These are phyloP conservation scores for Hortiboletus rubellus DNA, from an alignment of 1,284 basidiomycete species.

Conservation along the genomic window DNA sequence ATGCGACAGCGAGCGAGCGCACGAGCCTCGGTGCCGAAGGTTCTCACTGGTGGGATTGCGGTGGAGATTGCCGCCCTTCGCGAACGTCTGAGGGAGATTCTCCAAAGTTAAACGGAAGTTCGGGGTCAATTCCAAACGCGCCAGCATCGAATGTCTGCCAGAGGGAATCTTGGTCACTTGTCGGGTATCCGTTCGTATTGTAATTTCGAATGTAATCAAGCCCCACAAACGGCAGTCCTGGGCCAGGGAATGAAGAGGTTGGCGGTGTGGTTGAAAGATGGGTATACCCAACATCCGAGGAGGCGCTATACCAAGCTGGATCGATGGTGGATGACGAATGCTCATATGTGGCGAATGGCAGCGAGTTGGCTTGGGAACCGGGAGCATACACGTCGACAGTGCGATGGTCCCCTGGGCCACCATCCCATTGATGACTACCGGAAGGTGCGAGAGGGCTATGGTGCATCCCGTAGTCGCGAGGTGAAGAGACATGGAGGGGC, in stretches of 20 bases:
- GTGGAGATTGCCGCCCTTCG: constrained; percentile 33
- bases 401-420: constrained; percentile 37
- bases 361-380: constrained; percentile 38
- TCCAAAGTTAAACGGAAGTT: constrained; percentile 62
- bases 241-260: constrained; percentile 59
- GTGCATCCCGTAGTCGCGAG: constrained; percentile 56
- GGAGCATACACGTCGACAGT: constrained; percentile 45
- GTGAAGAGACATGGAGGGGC: constrained; percentile 47
- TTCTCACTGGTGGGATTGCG: constrained; percentile 23
- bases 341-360: constrained; percentile 41
- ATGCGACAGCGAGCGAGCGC: constrained; percentile 3
- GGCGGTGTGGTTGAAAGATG: constrained; percentile 58
- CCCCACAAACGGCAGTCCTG: constrained; percentile 76
- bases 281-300: constrained; percentile 40
- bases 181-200: constrained; percentile 43
- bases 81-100: constrained; percentile 37
- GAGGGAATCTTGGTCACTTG: constrained; percentile 60
- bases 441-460: constrained; percentile 42
- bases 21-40: background rate
- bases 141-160: constrained; percentile 75
- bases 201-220: constrained; percentile 79
- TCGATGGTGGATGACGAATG: constrained; percentile 49
- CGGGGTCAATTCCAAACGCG: constrained; percentile 71
- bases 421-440: constrained; percentile 47
- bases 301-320: constrained; percentile 45